Conservation (phyloP, 495 filamentous ascomycete genomes). For the Aspergillus nidulans region DNA sequence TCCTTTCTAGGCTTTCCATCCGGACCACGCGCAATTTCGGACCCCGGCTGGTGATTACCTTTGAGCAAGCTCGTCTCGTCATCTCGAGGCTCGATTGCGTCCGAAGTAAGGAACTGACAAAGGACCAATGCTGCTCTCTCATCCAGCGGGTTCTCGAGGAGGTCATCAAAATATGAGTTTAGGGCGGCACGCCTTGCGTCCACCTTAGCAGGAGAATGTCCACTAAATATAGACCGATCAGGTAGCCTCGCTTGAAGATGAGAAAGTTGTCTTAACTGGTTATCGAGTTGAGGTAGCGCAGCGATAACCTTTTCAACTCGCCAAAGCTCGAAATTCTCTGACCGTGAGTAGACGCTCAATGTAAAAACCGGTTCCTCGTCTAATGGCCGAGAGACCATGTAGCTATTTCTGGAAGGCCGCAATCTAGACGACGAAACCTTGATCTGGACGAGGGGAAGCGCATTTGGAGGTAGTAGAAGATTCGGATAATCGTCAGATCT, state of each 20-base stretch:
- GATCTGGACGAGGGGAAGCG: slow-evolving; percentile 79
- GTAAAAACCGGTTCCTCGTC: slow-evolving; percentile 95
- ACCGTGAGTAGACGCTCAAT: slow-evolving; percentile 74
- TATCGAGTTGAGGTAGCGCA: slow-evolving; percentile 77
- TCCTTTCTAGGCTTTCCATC: slow-evolving; percentile 70
- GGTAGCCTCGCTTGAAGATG: slow-evolving; percentile 69
- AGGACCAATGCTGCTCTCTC: slow-evolving; percentile 73
- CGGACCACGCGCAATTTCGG: slow-evolving; percentile 44
- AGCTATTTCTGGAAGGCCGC: slow-evolving; percentile 81
- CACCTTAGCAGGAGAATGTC: slow-evolving; percentile 90
- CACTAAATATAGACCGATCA: slow-evolving; percentile 79
- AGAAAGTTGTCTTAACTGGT: slow-evolving; percentile 65
- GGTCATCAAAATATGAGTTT: slow-evolving; percentile 76
- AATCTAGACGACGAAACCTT: slow-evolving; percentile 89
- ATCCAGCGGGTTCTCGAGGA: slow-evolving; percentile 78
- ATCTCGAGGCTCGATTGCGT: slow-evolving; percentile 72
- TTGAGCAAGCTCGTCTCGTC: slow-evolving; percentile 54
- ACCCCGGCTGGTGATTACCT: slow-evolving; percentile 36
- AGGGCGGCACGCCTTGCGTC: slow-evolving; percentile 80
- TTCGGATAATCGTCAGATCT: slow-evolving; percentile 79
- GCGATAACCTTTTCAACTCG: slow-evolving; percentile 86
- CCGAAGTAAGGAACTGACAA: slow-evolving; percentile 83
- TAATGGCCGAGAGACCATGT: slow-evolving; percentile 57
- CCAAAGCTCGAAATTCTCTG: slow-evolving; percentile 79
- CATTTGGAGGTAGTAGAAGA: slow-evolving; percentile 80